phyloP scores from a whole-genome alignment of 495 filamentous ascomycete species.

The Copromyces sp. region DNA sequence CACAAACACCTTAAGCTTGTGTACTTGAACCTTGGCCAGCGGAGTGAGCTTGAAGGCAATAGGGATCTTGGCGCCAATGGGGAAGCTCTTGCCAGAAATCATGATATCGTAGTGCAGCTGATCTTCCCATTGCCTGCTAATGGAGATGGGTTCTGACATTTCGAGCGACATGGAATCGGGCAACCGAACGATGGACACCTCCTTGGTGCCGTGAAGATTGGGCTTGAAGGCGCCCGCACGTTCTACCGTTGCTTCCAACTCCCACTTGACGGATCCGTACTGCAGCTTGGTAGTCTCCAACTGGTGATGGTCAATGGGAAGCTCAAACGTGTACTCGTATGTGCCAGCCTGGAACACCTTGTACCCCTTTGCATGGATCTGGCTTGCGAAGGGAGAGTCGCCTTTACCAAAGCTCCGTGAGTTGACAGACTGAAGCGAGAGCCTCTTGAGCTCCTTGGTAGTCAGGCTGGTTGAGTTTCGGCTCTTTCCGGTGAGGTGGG shows the following conservation, averaged over 20 bases:
- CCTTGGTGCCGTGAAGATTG: slow-evolving; percentile 75
- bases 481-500: slow-evolving; percentile 12
- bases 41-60: slow-evolving; percentile 97
- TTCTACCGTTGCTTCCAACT: slow-evolving; percentile 80
- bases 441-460: slow-evolving; percentile 43
- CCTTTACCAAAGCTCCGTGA: slow-evolving; percentile 82
- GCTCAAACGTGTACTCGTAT: slow-evolving; percentile 91
- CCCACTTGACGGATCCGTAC: slow-evolving; percentile 79
- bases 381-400: slow-evolving; percentile 48
- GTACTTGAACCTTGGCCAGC: slow-evolving; percentile 90
- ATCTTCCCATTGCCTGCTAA: slow-evolving; percentile 95
- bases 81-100: slow-evolving; percentile 97
- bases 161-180: slow-evolving; percentile 89
- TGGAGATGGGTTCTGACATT: slow-evolving; percentile 91
- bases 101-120: slow-evolving; percentile 98
- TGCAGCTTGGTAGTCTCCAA: slow-evolving; percentile 90
- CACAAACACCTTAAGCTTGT: slow-evolving; percentile 89
- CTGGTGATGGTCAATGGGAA: slow-evolving; percentile 83
- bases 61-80: slow-evolving; percentile 81
- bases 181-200: slow-evolving; percentile 77
- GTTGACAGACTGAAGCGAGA: slow-evolving; percentile 70
- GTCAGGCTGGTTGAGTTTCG: slow-evolving; percentile 27
- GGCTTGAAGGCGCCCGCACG: slow-evolving; percentile 86
- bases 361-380: slow-evolving; percentile 79
- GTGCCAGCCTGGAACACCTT: slow-evolving; percentile 81